phyloP scores from a whole-genome alignment of 2,329 filamentous ascomycete species.

The Neofusicoccum sp. region DNA sequence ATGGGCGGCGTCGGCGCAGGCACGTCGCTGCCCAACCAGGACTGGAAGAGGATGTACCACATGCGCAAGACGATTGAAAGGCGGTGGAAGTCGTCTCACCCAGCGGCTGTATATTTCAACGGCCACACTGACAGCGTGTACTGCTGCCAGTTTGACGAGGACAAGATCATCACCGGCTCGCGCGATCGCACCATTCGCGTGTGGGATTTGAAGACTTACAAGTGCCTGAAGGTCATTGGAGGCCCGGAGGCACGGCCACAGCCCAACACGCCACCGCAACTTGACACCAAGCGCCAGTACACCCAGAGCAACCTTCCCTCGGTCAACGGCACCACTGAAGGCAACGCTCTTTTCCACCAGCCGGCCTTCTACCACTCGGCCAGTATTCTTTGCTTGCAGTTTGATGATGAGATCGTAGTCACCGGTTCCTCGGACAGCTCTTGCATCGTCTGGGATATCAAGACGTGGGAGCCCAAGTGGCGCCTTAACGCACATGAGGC shows the following conservation, averaged over 20 bases:
- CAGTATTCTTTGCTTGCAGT: slow-evolving; percentile 92
- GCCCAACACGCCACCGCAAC: slow-evolving; percentile 47
- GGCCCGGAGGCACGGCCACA: slow-evolving; percentile 61
- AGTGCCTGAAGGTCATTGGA: slow-evolving; percentile 83
- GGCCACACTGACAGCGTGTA: slow-evolving; percentile 96
- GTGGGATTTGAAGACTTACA: slow-evolving; percentile 89
- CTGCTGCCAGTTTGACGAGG: slow-evolving; percentile 96
- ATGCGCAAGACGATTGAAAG: slow-evolving; percentile 72
- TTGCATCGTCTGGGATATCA: slow-evolving; percentile 88
- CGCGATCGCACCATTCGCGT: slow-evolving; percentile 93
- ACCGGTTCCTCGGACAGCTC: slow-evolving; percentile 91
- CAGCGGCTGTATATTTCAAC: slow-evolving; percentile 82
- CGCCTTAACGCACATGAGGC: slow-evolving; percentile 77
- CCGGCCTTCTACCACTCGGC: slow-evolving; percentile 71
- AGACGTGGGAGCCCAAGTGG: slow-evolving; percentile 74
- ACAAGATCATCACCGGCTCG: slow-evolving; percentile 95
- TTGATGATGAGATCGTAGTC: slow-evolving; percentile 87
- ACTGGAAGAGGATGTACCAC: slow-evolving; percentile 85
- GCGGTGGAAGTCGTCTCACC: slow-evolving; percentile 76
- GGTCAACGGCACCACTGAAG: slow-evolving; percentile 47
- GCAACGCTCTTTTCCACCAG: slow-evolving; percentile 47
- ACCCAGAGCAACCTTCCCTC: slow-evolving; percentile 41
- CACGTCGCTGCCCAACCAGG: slow-evolving; percentile 51
- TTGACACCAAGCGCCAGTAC: slow-evolving; percentile 41
- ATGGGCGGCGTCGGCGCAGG: slow-evolving; percentile 57